These are phyloP conservation scores for Vanrija humicola DNA, from an alignment of 1,284 basidiomycete genomes.

Conservation along the genomic window DNA sequence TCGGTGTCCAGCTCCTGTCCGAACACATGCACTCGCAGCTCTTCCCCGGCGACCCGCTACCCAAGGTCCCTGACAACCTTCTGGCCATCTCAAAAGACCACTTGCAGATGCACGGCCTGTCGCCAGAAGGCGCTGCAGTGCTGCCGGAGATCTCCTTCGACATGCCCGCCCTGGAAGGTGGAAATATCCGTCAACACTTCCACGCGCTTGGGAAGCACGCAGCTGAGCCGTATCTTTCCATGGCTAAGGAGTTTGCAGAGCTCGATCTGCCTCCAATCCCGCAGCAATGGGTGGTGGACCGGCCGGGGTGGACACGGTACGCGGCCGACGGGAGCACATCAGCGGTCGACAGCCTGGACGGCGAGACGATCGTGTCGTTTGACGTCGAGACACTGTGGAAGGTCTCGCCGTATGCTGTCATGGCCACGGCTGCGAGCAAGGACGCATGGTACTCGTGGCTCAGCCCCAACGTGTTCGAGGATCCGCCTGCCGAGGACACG, in stretches of 20 bases:
- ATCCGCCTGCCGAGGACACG: slow-evolving; percentile 9
- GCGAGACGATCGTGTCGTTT: slow-evolving; percentile 71
- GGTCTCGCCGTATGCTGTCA: slow-evolving; percentile 74
- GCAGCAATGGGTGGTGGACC: slow-evolving; percentile 65
- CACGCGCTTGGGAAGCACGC: slow-evolving; percentile 67
- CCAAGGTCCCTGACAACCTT: slow-evolving; percentile 59
- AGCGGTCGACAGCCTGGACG: slow-evolving; percentile 51
- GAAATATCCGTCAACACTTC: slow-evolving; percentile 84
- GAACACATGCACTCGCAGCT: slow-evolving; percentile 73
- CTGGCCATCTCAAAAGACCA: slow-evolving; percentile 76
- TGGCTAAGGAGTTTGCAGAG: slow-evolving; percentile 64
- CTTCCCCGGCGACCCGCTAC: slow-evolving; percentile 69
- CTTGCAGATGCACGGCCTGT: slow-evolving; percentile 71
- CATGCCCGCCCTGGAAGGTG: slow-evolving; percentile 78
- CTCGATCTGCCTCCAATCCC: slow-evolving; percentile 59
- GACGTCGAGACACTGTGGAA: slow-evolving; percentile 93
- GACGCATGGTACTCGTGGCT: slow-evolving; percentile 95
- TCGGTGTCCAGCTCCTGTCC: slow-evolving; percentile 90
- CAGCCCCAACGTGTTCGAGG: slow-evolving; percentile 80
- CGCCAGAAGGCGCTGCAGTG: slow-evolving; percentile 72
- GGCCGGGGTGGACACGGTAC: slow-evolving; percentile 89
- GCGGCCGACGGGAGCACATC: slow-evolving; percentile 30
- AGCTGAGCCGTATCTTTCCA: slow-evolving; percentile 75
- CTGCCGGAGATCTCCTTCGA: slow-evolving; percentile 74
- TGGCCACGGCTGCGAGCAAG: slow-evolving; percentile 81